Base-by-base conservation (phyloP, 495 filamentous ascomycete species). In the Penicillium atrosanguineum region DNA sequence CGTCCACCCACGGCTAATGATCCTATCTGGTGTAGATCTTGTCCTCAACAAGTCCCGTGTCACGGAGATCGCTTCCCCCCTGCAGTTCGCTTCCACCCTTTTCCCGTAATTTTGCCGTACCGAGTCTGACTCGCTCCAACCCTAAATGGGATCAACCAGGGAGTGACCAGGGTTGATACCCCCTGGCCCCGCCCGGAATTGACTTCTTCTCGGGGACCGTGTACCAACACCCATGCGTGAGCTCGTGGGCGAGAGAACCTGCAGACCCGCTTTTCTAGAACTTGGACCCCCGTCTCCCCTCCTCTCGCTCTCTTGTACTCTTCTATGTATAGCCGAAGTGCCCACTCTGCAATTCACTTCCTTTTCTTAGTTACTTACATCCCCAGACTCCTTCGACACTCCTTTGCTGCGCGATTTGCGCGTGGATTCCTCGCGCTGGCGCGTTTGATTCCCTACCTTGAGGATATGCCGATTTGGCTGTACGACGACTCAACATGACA, bases 341-440 rank as follows among this genome's bases (percentile, higher is more conserved):
- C 38, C 19, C 19, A 20, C 38, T 39, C 28, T 25, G 25, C 26
- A 46, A 52, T 59, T 49, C 46, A 28, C 18, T 18, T 29, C 37
- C 37, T 25, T 57, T 37, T 21, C 37, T n/a, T 37, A n/a, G n/a
- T n/a, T 21, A 26, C 0, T 38, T 25, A 25, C 39, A 7, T 37
- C 31, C 39, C 49, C 41, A 42, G 42, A 45, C 23, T 14, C 34
- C 25, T 15, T 16, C 45, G 47, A 51, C 57, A 44, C 25, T 52
- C 44, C 40, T 55, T 55, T 20, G 20, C 42, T 36, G 52, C 46
- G 38, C 47, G 43, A 40, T 12, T 39, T 39, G 50, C 51, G 50
- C 40, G 47, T 29, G 59, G 52, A 44, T 42, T 56, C 31, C 48
- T 64, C 63, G 63, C 63, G 63, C 63, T 56, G 63, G 63, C 63